phyloP scores from a whole-genome alignment of 164 flowering plant species.

The Magnolia changhungtana region DNA sequence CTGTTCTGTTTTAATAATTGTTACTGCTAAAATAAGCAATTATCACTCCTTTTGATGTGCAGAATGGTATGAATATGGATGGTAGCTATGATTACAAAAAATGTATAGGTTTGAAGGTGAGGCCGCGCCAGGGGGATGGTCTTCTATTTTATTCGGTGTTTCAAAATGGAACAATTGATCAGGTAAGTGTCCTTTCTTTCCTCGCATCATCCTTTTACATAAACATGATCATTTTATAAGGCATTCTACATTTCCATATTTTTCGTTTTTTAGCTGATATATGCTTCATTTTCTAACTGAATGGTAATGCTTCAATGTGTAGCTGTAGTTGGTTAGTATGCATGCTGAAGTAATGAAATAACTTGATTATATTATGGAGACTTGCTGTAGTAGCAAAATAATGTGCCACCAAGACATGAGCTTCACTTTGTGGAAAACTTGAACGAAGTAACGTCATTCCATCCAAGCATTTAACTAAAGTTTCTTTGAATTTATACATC shows the following conservation, averaged over 20 bases:
- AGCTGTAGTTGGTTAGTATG: no score
- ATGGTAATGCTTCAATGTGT: neutral
- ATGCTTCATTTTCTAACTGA: neutral
- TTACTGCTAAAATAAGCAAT: constrained; percentile 19
- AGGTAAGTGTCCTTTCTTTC: constrained; percentile 31
- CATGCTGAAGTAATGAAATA: no score
- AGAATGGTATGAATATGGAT: constrained; percentile 68
- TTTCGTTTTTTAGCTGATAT: neutral
- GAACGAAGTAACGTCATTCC: neutral
- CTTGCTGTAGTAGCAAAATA: neutral
- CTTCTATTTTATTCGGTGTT: constrained; percentile 80
- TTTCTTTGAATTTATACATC: neutral
- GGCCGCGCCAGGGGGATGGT: constrained; percentile 87
- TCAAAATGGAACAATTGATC: constrained; percentile 83
- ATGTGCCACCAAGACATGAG: neutral
- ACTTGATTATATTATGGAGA: neutral
- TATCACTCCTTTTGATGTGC: constrained; percentile 15
- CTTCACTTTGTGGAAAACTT: neutral
- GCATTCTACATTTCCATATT: neutral
- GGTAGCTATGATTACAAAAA: constrained; percentile 46
- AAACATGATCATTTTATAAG: neutral
- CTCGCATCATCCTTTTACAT: neutral
- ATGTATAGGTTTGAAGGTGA: constrained; percentile 86
- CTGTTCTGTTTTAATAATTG: neutral
- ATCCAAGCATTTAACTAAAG: neutral